phyloP scores from a whole-genome alignment of 805 yeast species.

The Nakazawaea wyomingensis region DNA sequence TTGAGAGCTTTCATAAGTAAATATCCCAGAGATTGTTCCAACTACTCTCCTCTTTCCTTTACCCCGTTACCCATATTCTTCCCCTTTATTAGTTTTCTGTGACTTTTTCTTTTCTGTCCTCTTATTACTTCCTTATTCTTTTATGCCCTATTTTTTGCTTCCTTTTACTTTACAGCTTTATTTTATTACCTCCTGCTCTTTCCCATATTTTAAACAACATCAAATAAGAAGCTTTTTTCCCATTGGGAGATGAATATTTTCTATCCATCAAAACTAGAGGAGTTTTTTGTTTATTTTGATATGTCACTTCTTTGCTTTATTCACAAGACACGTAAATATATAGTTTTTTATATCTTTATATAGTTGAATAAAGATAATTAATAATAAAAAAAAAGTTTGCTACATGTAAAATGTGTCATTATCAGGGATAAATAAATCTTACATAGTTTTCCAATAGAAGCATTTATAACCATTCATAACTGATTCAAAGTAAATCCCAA shows the following conservation, averaged over 20 bases:
- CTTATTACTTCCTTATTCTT: too few relatives aligned
- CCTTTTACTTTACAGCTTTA: too few relatives aligned
- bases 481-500: too few relatives aligned
- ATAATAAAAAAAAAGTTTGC: neutral
- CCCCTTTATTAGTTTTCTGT: too few relatives aligned
- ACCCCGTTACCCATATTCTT: neutral
- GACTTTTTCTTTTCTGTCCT: too few relatives aligned
- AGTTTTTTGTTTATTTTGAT: neutral
- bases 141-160: too few relatives aligned
- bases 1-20: too few relatives aligned
- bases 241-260: neutral
- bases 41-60: neutral
- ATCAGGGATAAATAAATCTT: too few relatives aligned
- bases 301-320: neutral
- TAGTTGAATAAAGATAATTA: neutral
- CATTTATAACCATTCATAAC: too few relatives aligned
- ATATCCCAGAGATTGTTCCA: neutral
- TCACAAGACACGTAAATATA: neutral
- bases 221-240: neutral
- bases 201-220: too few relatives aligned
- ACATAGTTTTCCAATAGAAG: too few relatives aligned
- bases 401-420: neutral
- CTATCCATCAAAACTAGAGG: neutral
- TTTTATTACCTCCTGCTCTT: too few relatives aligned
- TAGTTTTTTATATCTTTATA: neutral